Conservation (phyloP, 768 basidiomycete species). For the Boletus barrowsii region DNA sequence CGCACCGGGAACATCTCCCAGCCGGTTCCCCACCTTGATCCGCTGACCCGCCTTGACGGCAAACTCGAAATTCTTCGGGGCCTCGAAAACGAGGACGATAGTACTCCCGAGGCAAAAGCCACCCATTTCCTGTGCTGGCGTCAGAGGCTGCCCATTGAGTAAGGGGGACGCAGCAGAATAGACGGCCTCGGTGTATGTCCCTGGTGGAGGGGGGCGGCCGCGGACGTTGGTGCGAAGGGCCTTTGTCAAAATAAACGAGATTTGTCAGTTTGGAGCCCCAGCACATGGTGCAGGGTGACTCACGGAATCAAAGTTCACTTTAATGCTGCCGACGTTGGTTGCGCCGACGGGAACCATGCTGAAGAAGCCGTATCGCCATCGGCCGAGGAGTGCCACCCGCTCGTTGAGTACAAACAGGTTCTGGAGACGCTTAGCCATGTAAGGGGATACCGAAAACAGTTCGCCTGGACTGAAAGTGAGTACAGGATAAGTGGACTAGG, state of each 20-base stretch:
- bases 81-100: slow-evolving; percentile 96
- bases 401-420: slow-evolving; percentile 98
- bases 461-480: slow-evolving; percentile 53
- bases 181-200: slow-evolving; percentile 89
- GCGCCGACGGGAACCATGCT: slow-evolving; percentile 97
- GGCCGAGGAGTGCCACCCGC: slow-evolving; percentile 89
- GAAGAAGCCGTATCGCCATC: slow-evolving; percentile 96
- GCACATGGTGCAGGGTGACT: slow-evolving; percentile 1
- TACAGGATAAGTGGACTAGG: not conserved
- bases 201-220: slow-evolving; percentile 65
- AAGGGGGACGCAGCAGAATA: slow-evolving; percentile 83
- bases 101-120: slow-evolving; percentile 95
- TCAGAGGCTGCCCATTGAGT: slow-evolving; percentile 84
- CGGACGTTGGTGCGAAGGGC: slow-evolving; percentile 88
- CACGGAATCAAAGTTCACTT: slow-evolving; percentile 91
- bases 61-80: slow-evolving; percentile 81
- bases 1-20: slow-evolving; percentile 54
- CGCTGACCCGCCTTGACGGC: slow-evolving; percentile 72
- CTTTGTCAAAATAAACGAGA: slow-evolving; percentile 33
- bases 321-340: slow-evolving; percentile 96
- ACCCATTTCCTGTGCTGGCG: slow-evolving; percentile 92
- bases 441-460: slow-evolving; percentile 94
- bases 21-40: slow-evolving; percentile 78
- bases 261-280: not conserved
- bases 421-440: slow-evolving; percentile 86